Evolutionary conservation across 257 asterid species (phyloP).

Genomic region (Scutellaria barbata): DNA sequence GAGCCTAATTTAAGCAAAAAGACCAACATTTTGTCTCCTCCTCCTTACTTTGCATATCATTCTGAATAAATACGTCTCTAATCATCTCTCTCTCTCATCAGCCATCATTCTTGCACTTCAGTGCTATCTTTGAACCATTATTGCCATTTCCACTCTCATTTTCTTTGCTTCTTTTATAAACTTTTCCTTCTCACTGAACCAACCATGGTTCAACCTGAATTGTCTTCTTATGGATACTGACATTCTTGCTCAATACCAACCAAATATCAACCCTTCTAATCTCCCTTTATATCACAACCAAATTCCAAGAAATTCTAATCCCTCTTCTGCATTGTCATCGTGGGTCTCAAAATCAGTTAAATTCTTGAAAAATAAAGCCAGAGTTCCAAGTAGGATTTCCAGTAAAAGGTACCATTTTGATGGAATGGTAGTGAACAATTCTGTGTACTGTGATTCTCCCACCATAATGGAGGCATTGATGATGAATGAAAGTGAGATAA

Average conservation of each 20-base stretch:
- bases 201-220: conserved; percentile 48
- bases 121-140: conserved; percentile 45
- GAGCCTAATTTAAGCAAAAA: conserved; percentile 50
- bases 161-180: conserved; percentile 28
- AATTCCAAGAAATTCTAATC: conserved; percentile 39
- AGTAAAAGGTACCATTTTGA: conserved; percentile 51
- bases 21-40: conserved; percentile 35
- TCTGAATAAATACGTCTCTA: conserved; percentile 30
- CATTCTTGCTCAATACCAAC: conserved; percentile 34
- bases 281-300: conserved; percentile 29
- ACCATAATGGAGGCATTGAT: conserved; percentile 45
- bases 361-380: conserved; percentile 46
- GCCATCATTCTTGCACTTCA: conserved; percentile 42
- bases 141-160: conserved; percentile 47
- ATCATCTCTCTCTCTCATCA: conserved; percentile 12
- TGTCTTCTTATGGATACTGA: conserved; percentile 57
- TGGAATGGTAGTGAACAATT: conserved; percentile 58
- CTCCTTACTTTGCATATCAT: conserved; percentile 29
- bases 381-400: conserved; percentile 39
- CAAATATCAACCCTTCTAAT: conserved; percentile 39
- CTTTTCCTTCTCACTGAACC: conserved; percentile 37
- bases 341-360: conserved; percentile 61
- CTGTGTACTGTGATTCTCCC: conserved; percentile 58
- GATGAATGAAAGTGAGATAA: conserved; percentile 30
- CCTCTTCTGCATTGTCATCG: conserved; percentile 45